Evolutionary conservation across 1,284 basidiomycete species (phyloP).

Genomic region (Pterulicium gracile): DNA sequence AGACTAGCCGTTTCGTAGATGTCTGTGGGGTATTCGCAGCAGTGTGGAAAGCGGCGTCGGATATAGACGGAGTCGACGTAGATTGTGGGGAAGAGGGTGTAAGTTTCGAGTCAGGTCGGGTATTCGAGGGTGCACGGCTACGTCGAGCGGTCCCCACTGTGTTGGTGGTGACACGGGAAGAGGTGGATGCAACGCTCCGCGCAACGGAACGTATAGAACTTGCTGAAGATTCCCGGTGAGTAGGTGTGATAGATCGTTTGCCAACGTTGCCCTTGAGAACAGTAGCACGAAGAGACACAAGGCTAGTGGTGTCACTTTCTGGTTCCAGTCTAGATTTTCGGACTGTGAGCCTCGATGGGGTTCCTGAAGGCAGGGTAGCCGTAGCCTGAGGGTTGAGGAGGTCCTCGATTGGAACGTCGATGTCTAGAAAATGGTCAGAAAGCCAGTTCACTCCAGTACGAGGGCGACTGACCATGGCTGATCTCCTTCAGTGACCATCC

Average conservation of each 20-base stretch:
- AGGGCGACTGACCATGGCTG: slow-evolving; percentile 50
- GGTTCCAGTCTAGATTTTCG: slow-evolving; percentile 10
- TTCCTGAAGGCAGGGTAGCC: slow-evolving; percentile 8
- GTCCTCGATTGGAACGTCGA: slow-evolving; percentile 71
- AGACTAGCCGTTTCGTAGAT: background rate
- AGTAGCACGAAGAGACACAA: slow-evolving; percentile 45
- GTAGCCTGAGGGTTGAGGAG: slow-evolving; percentile 33
- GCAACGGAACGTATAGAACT: slow-evolving; percentile 35
- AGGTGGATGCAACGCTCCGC: slow-evolving; percentile 28
- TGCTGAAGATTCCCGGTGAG: slow-evolving; percentile 14
- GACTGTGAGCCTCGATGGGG: slow-evolving; percentile 4
- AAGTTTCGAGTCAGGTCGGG: slow-evolving; percentile 57
- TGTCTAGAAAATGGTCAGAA: slow-evolving; percentile 35
- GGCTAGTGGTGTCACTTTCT: slow-evolving; percentile 16
- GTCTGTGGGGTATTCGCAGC: background rate
- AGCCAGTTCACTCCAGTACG: slow-evolving; percentile 6
- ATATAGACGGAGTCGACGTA: slow-evolving; percentile 9
- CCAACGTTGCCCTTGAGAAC: slow-evolving; percentile 29
- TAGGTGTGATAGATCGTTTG: slow-evolving; percentile 3
- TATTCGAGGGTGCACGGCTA: slow-evolving; percentile 14
- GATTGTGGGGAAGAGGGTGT: slow-evolving; percentile 28
- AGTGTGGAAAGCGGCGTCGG: background rate
- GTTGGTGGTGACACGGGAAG: slow-evolving; percentile 17
- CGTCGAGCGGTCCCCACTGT: slow-evolving; percentile 13
- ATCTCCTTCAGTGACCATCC: slow-evolving; percentile 86